Percentiles rank a stretch among this genome's conserved stretches.
These are phyloP conservation scores for Schizochytrium sp. DNA, from an alignment of 108 stramenopile species.

Conservation along the genomic window DNA sequence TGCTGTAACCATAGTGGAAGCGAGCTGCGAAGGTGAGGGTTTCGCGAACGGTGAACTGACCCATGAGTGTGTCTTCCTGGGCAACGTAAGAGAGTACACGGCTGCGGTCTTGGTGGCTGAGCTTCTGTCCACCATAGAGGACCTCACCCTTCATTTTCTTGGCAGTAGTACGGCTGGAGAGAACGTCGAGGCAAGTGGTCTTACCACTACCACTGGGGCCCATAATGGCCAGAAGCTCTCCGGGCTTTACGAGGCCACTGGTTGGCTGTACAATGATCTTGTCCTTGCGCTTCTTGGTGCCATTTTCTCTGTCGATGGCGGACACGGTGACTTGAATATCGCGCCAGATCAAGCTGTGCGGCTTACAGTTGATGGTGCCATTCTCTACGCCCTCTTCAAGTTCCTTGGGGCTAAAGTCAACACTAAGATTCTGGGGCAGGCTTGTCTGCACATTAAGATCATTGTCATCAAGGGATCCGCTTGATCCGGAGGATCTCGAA, in stretches of 20 bases:
- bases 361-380: constrained; percentile 9
- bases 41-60: constrained; percentile 86
- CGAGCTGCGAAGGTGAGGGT: constrained; percentile 84
- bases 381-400: not conserved
- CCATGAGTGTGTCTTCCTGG: constrained; percentile 86
- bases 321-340: constrained; percentile 10
- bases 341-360: constrained; percentile 31
- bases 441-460: not conserved
- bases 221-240: constrained; percentile 50
- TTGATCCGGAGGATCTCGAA: too few species aligned
- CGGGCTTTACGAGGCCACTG: constrained; percentile 45
- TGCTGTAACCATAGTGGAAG: constrained; percentile 78
- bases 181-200: constrained; percentile 80
- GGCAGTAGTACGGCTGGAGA: constrained; percentile 79
- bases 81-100: constrained; percentile 86
- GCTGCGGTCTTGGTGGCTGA: constrained; percentile 63
- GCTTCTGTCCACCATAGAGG: constrained; percentile 57
- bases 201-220: constrained; percentile 79
- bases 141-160: constrained; percentile 43
- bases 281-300: constrained; percentile 8
- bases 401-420: not conserved
- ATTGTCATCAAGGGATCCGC: not conserved
- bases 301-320: not conserved
- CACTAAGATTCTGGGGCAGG: not conserved
- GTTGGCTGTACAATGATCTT: constrained; percentile 7